Evolutionary conservation across 2,329 filamentous ascomycete genomes (phyloP).

Genomic region (Aspergillus uvarum): DNA sequence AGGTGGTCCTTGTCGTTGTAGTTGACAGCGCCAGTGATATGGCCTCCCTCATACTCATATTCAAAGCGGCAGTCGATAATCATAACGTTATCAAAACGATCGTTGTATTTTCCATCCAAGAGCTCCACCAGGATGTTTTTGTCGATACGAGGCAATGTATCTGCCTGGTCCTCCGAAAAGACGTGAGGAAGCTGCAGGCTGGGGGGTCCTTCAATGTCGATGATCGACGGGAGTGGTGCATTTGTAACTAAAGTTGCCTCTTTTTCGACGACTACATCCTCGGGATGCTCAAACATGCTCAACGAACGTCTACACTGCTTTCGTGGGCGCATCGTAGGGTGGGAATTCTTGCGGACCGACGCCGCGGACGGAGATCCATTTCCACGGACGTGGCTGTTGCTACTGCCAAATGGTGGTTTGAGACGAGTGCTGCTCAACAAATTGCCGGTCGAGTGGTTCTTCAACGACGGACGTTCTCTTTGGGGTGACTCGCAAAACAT

Average conservation of each 20-base stretch:
- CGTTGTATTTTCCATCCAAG: conserved; percentile 77
- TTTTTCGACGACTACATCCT: conserved; percentile 81
- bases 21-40: conserved; percentile 91
- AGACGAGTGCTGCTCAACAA: conserved; percentile 61
- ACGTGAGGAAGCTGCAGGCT: conserved; percentile 80
- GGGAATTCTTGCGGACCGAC: conserved; percentile 71
- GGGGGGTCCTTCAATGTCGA: conserved; percentile 77
- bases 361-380: conserved; percentile 73
- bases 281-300: conserved; percentile 96
- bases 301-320: conserved; percentile 89
- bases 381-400: conserved; percentile 56
- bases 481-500: conserved; percentile 80
- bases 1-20: conserved; percentile 95
- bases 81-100: conserved; percentile 75
- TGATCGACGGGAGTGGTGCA: conserved; percentile 68
- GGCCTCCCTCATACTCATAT: conserved; percentile 96
- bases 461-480: conserved; percentile 63
- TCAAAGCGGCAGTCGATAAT: conserved; percentile 97
- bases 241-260: conserved; percentile 57
- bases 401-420: conserved; percentile 63
- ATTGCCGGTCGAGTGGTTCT: conserved; percentile 59
- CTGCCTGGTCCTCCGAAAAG: conserved; percentile 72
- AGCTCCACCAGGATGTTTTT: conserved; percentile 81
- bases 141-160: conserved; percentile 84
- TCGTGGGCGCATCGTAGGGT: conserved; percentile 70